These are phyloP conservation scores for Herpetospermum pedunculosum DNA, from an alignment of 306 rosid species.

Conservation along the genomic window DNA sequence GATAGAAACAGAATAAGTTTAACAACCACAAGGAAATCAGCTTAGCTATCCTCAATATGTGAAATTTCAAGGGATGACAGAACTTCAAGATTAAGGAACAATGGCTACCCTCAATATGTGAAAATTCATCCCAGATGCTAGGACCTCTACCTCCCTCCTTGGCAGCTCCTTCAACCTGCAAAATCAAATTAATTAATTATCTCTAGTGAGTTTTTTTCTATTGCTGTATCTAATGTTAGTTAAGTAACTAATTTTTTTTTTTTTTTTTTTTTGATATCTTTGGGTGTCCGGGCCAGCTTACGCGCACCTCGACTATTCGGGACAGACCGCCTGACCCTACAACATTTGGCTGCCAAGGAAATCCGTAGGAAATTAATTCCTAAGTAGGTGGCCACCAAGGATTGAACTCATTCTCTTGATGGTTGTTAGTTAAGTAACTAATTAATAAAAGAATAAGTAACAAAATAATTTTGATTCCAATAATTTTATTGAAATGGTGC, in stretches of 20 bases:
- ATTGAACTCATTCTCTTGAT: too few relatives aligned
- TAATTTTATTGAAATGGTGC: not conserved
- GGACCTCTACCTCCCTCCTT: slow-evolving; percentile 75
- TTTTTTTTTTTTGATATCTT: too few relatives aligned
- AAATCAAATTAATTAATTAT: slow-evolving; percentile 15
- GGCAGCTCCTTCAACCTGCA: slow-evolving; percentile 81
- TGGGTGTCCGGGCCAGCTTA: too few relatives aligned
- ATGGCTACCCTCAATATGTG: slow-evolving; percentile 48
- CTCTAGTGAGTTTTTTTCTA: not conserved
- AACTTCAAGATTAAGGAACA: not conserved
- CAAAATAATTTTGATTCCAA: not conserved
- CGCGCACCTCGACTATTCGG: too few relatives aligned
- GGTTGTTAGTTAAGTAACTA: too few relatives aligned
- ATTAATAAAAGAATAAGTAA: not conserved
- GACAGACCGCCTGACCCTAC: too few relatives aligned
- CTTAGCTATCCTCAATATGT: not conserved
- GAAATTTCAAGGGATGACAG: not conserved
- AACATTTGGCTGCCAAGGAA: too few relatives aligned
- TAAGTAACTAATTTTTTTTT: too few relatives aligned
- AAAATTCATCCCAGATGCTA: slow-evolving; percentile 81
- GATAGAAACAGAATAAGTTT: not conserved
- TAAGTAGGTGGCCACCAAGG: too few relatives aligned
- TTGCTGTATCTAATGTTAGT: not conserved
- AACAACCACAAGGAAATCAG: slow-evolving; percentile 3
- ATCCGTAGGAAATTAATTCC: too few relatives aligned